Conservation (phyloP, 2,329 filamentous ascomycete genomes). For the Aspergillus arachidicola region DNA sequence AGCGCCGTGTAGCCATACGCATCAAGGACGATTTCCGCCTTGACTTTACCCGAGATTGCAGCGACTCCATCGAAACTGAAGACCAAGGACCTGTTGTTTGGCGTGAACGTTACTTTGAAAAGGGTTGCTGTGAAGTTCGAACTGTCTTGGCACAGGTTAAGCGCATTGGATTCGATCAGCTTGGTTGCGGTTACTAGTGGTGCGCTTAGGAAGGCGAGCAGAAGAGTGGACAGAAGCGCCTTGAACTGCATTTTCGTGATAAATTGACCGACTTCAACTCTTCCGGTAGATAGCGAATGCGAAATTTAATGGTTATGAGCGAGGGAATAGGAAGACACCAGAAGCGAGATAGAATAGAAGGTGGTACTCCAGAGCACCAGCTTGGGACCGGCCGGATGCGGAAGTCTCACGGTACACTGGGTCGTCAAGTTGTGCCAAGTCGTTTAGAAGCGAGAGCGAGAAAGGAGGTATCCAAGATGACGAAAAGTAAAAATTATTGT, state of each 20-base stretch:
- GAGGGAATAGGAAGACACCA: slow-evolving; percentile 8
- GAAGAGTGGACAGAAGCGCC: slow-evolving; percentile 37
- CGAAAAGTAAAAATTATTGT: slow-evolving; percentile 11
- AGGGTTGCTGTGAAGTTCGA: slow-evolving; percentile 83
- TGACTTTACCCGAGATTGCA: slow-evolving; percentile 78
- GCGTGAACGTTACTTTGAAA: slow-evolving; percentile 72
- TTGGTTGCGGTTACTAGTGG: slow-evolving; percentile 62
- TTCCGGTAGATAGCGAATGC: slow-evolving; percentile 9
- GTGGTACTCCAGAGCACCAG: slow-evolving; percentile 37
- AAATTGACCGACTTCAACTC: slow-evolving; percentile 2
- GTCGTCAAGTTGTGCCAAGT: slow-evolving; percentile 7
- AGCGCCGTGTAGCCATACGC: slow-evolving; percentile 82
- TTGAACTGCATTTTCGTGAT: slow-evolving; percentile 37
- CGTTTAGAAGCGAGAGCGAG: slow-evolving; percentile 9
- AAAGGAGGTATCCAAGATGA: slow-evolving; percentile 6
- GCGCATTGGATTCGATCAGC: slow-evolving; percentile 77
- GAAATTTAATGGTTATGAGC: slow-evolving; percentile 13
- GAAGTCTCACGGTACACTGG: slow-evolving; percentile 27
- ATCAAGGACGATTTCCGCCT: slow-evolving; percentile 72
- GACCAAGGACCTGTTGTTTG: slow-evolving; percentile 67
- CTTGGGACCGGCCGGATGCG: slow-evolving; percentile 39
- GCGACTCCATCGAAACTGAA: slow-evolving; percentile 80
- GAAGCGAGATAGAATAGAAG: slow-evolving; percentile 15
- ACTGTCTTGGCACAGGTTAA: slow-evolving; percentile 80
- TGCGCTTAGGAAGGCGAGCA: slow-evolving; percentile 45